Percentiles rank a stretch among this genome's conserved stretches.
These are phyloP conservation scores for Rubroboletus pulcherrimus DNA, from an alignment of 768 basidiomycete species.

Conservation along the genomic window DNA sequence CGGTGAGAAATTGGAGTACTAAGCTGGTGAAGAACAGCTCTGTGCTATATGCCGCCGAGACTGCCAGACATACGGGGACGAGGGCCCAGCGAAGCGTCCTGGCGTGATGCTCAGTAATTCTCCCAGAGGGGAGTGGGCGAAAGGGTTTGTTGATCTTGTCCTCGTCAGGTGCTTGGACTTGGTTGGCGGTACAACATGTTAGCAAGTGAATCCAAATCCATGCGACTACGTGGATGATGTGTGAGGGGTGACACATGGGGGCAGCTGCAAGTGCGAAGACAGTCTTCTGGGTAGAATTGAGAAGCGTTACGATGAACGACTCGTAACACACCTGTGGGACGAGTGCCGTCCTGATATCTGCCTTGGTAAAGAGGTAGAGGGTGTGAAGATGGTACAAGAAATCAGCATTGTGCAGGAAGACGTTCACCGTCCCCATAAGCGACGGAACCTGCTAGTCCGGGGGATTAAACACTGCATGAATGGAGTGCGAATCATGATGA, in stretches of 20 bases:
- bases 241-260: constrained; percentile 11
- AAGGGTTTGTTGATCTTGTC: constrained; percentile 40
- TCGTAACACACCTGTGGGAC: constrained; percentile 16
- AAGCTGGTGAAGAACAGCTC: constrained; percentile 30
- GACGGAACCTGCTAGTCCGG: not conserved
- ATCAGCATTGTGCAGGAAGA: not conserved
- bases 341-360: constrained; percentile 16
- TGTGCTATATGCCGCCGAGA: constrained; percentile 30
- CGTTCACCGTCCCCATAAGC: not conserved
- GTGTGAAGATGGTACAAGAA: constrained; percentile 18
- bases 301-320: not conserved
- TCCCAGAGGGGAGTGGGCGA: constrained; percentile 41
- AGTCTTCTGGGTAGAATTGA: constrained; percentile 19
- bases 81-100: constrained; percentile 35
- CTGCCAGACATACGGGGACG: constrained; percentile 29
- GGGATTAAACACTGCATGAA: not conserved
- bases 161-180: constrained; percentile 35
- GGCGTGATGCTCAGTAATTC: constrained; percentile 33
- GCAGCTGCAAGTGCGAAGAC: constrained; percentile 29
- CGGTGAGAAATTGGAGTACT: constrained; percentile 16
- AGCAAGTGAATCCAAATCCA: constrained; percentile 46
- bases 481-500: not conserved
- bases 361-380: constrained; percentile 23
- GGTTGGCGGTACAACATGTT: constrained; percentile 39
- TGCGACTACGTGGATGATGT: constrained; percentile 22